Evolutionary conservation across 306 rosid species (phyloP).

Genomic region (Medicago arabica): DNA sequence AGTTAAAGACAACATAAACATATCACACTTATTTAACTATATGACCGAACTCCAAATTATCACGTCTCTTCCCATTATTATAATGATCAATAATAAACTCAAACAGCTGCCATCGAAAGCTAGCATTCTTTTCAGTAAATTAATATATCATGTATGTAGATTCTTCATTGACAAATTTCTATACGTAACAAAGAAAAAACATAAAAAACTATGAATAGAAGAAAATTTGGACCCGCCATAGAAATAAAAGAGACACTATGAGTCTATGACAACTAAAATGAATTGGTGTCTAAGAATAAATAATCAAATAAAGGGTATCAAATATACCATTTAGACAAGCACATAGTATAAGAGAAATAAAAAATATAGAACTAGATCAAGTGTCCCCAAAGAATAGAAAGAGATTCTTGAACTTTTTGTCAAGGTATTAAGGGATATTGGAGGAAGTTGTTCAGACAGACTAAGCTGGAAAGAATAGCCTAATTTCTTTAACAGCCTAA

Average conservation of each 20-base stretch:
- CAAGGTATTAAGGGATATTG: constrained; percentile 32
- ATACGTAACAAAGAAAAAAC: no score
- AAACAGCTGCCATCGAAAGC: no score
- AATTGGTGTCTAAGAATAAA: constrained; percentile 7
- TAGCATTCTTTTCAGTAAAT: no score
- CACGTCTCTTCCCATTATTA: no score
- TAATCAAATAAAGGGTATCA: neutral
- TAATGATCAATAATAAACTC: no score
- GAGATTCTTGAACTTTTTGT: constrained; percentile 21
- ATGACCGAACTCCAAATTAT: no score
- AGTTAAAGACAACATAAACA: no score
- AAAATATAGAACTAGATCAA: neutral
- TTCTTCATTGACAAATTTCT: neutral
- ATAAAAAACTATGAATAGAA: no score
- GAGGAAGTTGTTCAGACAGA: constrained; percentile 11
- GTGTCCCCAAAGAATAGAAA: neutral
- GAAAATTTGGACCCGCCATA: neutral
- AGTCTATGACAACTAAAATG: neutral
- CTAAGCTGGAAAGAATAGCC: constrained; percentile 31
- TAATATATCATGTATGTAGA: neutral
- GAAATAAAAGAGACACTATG: neutral
- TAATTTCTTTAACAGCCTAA: neutral
- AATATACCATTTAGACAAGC: neutral
- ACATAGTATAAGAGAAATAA: neutral
- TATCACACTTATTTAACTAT: no score